Evolutionary conservation across 306 rosid genomes (phyloP).

Genomic region (Bauhinia variegata): DNA sequence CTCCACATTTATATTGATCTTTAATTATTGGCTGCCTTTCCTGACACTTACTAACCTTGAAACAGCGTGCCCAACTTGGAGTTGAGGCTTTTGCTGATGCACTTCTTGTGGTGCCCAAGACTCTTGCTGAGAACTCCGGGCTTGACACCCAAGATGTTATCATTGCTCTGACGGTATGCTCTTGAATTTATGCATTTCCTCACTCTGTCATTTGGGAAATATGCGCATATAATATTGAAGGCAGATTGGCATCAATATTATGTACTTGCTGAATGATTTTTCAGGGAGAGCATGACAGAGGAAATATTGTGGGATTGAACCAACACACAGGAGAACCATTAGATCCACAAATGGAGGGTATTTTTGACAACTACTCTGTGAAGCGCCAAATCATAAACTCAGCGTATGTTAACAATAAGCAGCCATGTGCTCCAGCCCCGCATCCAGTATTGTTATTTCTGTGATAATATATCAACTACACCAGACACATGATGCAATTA

Average conservation of each 20-base stretch:
- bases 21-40: conserved; percentile 6
- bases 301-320: conserved; percentile 79
- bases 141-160: conserved; percentile 94
- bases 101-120: conserved; percentile 95
- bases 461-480: no score
- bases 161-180: conserved; percentile 73
- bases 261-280: conserved; percentile 35
- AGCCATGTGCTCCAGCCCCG: no score
- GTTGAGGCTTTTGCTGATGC: conserved; percentile 96
- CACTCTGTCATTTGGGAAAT: neutral
- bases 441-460: no score
- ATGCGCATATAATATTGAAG: neutral
- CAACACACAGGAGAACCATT: conserved; percentile 88
- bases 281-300: conserved; percentile 93
- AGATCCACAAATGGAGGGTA: conserved; percentile 96
- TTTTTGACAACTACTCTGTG: conserved; percentile 91
- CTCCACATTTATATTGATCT: conserved; percentile 2
- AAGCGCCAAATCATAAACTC: conserved; percentile 95
- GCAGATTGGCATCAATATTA: neutral
- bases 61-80: conserved; percentile 98
- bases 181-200: neutral
- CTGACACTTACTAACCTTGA: conserved; percentile 32
- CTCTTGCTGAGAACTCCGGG: conserved; percentile 95
- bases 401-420: conserved; percentile 49
- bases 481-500: no score